Percentiles rank a stretch among this genome's conserved stretches.
Conservation (phyloP, 2,329 filamentous ascomycete species). For the Trichoderma afroharzianum region DNA sequence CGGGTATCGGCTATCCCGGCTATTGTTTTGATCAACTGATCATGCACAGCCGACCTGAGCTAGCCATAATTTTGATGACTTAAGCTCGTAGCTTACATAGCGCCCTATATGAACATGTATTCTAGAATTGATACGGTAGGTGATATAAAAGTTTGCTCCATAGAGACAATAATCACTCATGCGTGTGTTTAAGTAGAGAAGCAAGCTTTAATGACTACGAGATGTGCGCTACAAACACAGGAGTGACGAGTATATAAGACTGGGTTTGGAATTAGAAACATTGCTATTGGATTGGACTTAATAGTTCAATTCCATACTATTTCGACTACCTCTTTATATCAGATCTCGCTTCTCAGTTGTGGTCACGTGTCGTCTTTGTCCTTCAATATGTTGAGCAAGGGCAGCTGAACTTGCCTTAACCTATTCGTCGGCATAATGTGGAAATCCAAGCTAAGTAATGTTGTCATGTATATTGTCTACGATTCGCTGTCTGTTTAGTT, state of each 20-base stretch:
- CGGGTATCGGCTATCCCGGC: neutral
- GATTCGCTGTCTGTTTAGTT: neutral
- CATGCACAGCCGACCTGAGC: neutral
- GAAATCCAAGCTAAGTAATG: neutral
- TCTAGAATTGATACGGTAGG: neutral
- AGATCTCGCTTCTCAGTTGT: neutral
- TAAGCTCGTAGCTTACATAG: neutral
- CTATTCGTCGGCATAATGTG: neutral
- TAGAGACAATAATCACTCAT: neutral
- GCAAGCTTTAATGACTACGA: neutral
- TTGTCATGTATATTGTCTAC: neutral
- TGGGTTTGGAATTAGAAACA: neutral
- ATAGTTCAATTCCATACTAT: neutral
- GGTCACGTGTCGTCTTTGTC: neutral
- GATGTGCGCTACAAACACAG: neutral
- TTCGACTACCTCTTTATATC: neutral
- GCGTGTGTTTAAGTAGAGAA: neutral
- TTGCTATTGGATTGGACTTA: neutral
- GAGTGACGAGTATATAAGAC: neutral
- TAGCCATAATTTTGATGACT: neutral
- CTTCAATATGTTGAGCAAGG: neutral
- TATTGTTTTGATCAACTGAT: neutral
- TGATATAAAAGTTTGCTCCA: neutral
- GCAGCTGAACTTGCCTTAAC: neutral
- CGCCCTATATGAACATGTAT: neutral